Conservation (phyloP, 2,329 filamentous ascomycete genomes). For the Penicillium expansum region DNA sequence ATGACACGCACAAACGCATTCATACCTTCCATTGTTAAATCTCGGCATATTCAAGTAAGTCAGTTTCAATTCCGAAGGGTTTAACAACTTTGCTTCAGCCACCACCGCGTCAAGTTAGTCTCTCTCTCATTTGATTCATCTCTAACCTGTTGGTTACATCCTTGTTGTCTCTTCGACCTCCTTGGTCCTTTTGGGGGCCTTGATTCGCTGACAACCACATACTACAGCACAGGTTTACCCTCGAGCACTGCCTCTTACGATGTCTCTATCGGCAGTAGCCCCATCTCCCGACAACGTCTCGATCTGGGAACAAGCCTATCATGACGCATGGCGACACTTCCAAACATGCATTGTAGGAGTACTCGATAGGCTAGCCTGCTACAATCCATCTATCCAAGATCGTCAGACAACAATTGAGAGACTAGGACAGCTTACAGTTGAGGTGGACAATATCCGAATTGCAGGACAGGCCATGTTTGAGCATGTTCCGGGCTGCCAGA, state of each 20-base stretch:
- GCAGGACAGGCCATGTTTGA: background rate
- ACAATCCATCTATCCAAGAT: background rate
- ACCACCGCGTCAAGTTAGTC: background rate
- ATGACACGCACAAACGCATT: background rate
- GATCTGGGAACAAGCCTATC: background rate
- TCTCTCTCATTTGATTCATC: background rate
- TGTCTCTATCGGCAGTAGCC: background rate
- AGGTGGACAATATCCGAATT: background rate
- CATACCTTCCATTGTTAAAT: background rate
- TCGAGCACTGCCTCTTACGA: background rate
- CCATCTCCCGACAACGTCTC: background rate
- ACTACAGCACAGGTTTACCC: background rate
- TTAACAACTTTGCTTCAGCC: background rate
- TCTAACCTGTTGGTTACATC: background rate
- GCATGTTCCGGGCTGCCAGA: background rate
- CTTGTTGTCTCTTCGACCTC: background rate
- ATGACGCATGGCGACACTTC: background rate
- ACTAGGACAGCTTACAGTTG: background rate
- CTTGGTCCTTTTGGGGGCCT: background rate
- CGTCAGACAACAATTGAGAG: background rate
- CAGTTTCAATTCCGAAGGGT: background rate
- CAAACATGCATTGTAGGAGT: background rate
- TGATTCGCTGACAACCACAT: too few relatives aligned
- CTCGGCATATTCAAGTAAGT: background rate
- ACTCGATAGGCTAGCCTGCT: accelerated